Evolutionary conservation across 768 basidiomycete genomes (phyloP).

Genomic region (Glaciozyma antarctica): DNA sequence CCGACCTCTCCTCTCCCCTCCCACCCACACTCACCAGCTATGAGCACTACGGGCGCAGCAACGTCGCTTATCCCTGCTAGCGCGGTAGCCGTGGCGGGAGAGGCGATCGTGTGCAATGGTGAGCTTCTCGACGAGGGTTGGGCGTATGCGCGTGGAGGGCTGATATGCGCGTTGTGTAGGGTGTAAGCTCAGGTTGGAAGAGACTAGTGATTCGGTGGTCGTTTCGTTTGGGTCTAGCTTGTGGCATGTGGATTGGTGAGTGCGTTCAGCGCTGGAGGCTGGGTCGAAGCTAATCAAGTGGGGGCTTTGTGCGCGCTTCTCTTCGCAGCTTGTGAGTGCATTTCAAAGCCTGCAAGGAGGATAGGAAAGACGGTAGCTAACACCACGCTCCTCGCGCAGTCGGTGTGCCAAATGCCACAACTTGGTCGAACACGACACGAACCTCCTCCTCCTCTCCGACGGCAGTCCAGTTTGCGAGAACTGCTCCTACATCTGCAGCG

Average conservation of each 20-base stretch:
- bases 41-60: not conserved
- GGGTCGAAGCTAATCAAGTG: not conserved
- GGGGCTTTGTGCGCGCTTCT: not conserved
- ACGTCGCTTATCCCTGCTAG: not conserved
- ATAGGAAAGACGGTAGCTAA: not conserved
- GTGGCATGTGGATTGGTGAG: conserved; percentile 4
- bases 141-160: not conserved
- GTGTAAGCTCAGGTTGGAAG: conserved; percentile 23
- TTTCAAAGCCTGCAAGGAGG: not conserved
- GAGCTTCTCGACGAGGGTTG: not conserved
- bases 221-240: conserved; percentile 19
- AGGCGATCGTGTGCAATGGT: conserved; percentile 23
- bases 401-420: conserved; percentile 92
- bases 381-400: conserved; percentile 4
- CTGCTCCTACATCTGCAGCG: conserved; percentile 90
- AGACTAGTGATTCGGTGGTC: conserved; percentile 23
- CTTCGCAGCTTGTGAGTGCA: conserved; percentile 5
- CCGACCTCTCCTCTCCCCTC: not conserved
- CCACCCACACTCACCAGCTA: not conserved
- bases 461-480: conserved; percentile 92
- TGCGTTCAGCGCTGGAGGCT: not conserved
- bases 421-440: conserved; percentile 88
- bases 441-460: conserved; percentile 89
- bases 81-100: not conserved
- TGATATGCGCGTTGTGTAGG: not conserved